Evolutionary conservation across 805 yeast species (phyloP), one percentile per base, ranked within the genome.

Genomic region (Nakazawaea siamensis): DNA sequence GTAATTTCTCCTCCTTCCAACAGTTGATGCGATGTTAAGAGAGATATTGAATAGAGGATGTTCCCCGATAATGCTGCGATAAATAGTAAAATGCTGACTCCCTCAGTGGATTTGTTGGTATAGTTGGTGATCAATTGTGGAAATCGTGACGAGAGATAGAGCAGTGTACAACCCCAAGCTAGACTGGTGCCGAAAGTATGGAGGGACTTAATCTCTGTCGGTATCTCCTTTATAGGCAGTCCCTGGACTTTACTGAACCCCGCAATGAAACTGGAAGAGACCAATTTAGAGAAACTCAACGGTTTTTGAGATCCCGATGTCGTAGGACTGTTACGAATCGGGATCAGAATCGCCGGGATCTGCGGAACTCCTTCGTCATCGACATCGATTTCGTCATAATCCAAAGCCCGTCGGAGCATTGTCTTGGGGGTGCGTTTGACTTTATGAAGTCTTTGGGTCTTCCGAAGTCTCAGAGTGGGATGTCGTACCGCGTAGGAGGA

Each of bases 161-260:
- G 62, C 4, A 48, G 36, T 1, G 78, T 67, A 40, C 76, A 71
- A 2, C 58, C 45, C 78, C 78, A 73, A 0, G 78, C 76, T 14
- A 72, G 40, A 2, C 52, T 18, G 18, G 43, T 46, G 1, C 62
- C 64, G 9, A 49, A n/a, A 9, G 13, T 43, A n/a, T n/a, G n/a
- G n/a, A n/a, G n/a, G n/a, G n/a, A n/a, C n/a, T n/a, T n/a, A n/a
- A 49, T 19, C 27, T 39, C 14, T 37, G 32, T 11, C 25, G 9
- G 12, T 21, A 13, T 26, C n/a, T 6, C 20, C 18, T 37, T 16
- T 8, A 42, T 4, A 50, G 57, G 33, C 46, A 25, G 17, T 46
- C 58, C 23, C 43, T 34, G 16, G 2, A 47, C 61, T 30, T 51
- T 55, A 17, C 52, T 47, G 29, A 54, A 50, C 5, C 56, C 55